Conservation (phyloP, 2,329 filamentous ascomycete genomes). For the Gremmenia infestans region DNA sequence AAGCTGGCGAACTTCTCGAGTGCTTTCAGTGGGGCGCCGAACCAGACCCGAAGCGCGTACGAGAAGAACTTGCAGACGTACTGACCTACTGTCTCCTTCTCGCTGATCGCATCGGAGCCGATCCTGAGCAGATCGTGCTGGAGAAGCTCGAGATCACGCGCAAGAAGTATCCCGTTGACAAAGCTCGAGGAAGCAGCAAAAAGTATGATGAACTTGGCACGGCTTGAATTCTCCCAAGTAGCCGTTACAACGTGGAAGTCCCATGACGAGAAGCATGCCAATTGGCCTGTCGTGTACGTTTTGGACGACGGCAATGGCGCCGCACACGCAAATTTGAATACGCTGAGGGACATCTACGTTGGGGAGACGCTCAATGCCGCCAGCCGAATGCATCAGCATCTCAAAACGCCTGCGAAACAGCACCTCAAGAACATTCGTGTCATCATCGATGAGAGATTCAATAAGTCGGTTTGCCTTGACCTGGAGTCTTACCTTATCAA, state of each 20-base stretch:
- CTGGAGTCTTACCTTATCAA: slow-evolving; percentile 15
- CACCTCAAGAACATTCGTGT: slow-evolving; percentile 12
- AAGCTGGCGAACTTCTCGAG: slow-evolving; percentile 10
- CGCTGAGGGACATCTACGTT: slow-evolving; percentile 12
- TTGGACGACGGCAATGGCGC: slow-evolving; percentile 6
- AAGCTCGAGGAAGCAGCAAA: slow-evolving; percentile 9
- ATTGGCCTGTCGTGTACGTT: slow-evolving; percentile 11
- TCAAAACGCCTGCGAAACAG: slow-evolving; percentile 12
- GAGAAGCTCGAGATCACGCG: slow-evolving; percentile 12
- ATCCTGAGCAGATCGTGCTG: slow-evolving; percentile 11
- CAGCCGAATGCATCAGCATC: slow-evolving; percentile 8
- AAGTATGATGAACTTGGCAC: slow-evolving; percentile 8
- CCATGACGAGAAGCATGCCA: slow-evolving; percentile 9
- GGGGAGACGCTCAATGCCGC: slow-evolving; percentile 11
- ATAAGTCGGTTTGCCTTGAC: slow-evolving; percentile 14
- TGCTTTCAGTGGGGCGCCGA: slow-evolving; percentile 10
- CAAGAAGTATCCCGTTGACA: slow-evolving; percentile 12
- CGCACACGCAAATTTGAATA: slow-evolving; percentile 6
- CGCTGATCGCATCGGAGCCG: slow-evolving; percentile 11
- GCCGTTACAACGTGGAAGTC: slow-evolving; percentile 8
- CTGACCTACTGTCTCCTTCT: slow-evolving; percentile 11
- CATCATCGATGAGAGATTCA: slow-evolving; percentile 14
- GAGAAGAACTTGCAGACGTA: slow-evolving; percentile 10
- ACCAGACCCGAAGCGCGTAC: slow-evolving; percentile 7
- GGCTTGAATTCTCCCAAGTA: slow-evolving; percentile 9